Conservation (phyloP, 495 filamentous ascomycete genomes). For the Clohesyomyces aquaticus region DNA sequence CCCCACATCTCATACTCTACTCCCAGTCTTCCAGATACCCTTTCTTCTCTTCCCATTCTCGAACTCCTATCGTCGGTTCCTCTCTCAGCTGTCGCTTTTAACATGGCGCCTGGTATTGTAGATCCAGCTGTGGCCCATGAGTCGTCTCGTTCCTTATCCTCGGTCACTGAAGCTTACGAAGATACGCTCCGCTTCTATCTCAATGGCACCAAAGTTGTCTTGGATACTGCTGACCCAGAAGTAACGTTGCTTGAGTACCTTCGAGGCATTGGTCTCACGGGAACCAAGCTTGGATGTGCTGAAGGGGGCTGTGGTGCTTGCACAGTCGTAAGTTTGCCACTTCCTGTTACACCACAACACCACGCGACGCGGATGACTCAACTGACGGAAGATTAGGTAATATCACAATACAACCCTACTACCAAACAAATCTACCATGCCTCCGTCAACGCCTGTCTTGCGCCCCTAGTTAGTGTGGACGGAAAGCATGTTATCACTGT, state of each 20-base stretch:
- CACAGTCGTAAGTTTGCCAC: constrained; percentile 69
- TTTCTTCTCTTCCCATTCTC: neutral
- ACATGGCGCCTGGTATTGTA: constrained; percentile 66
- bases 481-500: constrained; percentile 98
- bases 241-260: constrained; percentile 93
- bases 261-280: constrained; percentile 82
- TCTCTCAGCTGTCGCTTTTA: neutral
- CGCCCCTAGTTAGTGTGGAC: constrained; percentile 87
- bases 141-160: constrained; percentile 53
- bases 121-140: constrained; percentile 55
- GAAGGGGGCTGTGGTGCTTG: constrained; percentile 98
- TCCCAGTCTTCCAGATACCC: neutral
- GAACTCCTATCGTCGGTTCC: neutral
- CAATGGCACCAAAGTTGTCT: constrained; percentile 86
- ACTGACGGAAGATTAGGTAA: constrained; percentile 56
- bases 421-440: constrained; percentile 89
- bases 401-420: constrained; percentile 90
- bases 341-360: constrained; percentile 16
- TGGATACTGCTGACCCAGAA: constrained; percentile 82
- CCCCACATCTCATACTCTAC: constrained; percentile 8
- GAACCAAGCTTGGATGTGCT: constrained; percentile 70
- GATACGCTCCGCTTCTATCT: constrained; percentile 79
- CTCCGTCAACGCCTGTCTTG: constrained; percentile 91
- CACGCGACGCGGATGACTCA: neutral
- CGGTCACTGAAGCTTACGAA: constrained; percentile 65